phyloP scores from a whole-genome alignment of 768 basidiomycete genomes.

The Tricholoma furcatifolium region DNA sequence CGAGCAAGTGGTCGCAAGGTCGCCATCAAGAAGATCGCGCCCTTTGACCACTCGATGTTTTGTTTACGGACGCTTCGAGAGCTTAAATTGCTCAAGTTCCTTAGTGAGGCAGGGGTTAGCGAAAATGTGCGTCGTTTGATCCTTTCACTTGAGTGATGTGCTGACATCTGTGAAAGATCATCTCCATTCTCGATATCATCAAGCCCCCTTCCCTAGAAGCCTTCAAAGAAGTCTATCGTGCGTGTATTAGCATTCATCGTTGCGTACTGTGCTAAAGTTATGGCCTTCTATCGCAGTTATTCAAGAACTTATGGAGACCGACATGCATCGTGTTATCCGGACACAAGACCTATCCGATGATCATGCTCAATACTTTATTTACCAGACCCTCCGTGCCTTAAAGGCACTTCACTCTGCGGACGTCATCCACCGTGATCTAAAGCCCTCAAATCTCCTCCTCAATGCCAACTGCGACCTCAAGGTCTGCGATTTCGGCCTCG shows the following conservation, averaged over 20 bases:
- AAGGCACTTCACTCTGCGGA: slow-evolving; percentile 96
- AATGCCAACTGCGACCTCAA: slow-evolving; percentile 98
- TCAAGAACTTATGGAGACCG: slow-evolving; percentile 94
- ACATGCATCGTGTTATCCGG: slow-evolving; percentile 95
- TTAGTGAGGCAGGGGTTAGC: slow-evolving; percentile 85
- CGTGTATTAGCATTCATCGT: slow-evolving; percentile 23
- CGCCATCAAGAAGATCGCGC: slow-evolving; percentile 95
- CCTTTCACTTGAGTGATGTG: slow-evolving; percentile 1
- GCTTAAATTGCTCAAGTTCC: slow-evolving; percentile 78
- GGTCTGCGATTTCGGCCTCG: slow-evolving; percentile 93
- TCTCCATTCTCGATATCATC: slow-evolving; percentile 87
- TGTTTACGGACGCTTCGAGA: slow-evolving; percentile 88
- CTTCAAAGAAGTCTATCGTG: slow-evolving; percentile 85
- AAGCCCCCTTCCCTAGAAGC: slow-evolving; percentile 76
- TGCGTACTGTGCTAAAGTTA: background rate
- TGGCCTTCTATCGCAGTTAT: slow-evolving; percentile 51
- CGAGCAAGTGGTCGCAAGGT: slow-evolving; percentile 86
- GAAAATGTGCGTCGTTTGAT: slow-evolving; percentile 62
- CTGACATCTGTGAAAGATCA: slow-evolving; percentile 52
- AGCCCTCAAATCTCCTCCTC: slow-evolving; percentile 94
- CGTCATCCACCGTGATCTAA: slow-evolving; percentile 95
- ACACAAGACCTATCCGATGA: slow-evolving; percentile 95
- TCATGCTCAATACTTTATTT: slow-evolving; percentile 92
- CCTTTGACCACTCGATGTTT: slow-evolving; percentile 96
- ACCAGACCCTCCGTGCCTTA: slow-evolving; percentile 91